Conservation (phyloP, 1,139 yeast genomes). For the Lizanozyma gosingica region DNA sequence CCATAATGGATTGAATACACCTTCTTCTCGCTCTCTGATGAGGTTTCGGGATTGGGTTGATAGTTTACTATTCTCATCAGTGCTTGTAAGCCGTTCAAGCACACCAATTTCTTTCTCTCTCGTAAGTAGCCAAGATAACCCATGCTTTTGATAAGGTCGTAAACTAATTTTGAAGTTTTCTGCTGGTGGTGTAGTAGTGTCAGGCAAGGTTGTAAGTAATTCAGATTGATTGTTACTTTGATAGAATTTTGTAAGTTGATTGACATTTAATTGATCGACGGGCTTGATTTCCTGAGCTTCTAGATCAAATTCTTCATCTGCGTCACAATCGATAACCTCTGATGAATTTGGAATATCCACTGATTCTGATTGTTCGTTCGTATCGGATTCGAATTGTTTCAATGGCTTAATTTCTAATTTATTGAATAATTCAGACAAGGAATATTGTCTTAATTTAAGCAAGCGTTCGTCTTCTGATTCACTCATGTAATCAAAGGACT, state of each 20-base stretch:
- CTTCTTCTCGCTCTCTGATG: slow-evolving; percentile 29
- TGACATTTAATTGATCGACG: slow-evolving; percentile 44
- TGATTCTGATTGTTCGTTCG: slow-evolving; percentile 1
- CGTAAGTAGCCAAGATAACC: slow-evolving; percentile 74
- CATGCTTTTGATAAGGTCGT: slow-evolving; percentile 70
- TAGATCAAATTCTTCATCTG: slow-evolving; percentile 6
- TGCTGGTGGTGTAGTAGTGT: slow-evolving; percentile 48
- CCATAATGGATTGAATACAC: slow-evolving; percentile 82
- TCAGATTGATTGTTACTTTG: slow-evolving; percentile 52
- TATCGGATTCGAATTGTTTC: slow-evolving; percentile 1
- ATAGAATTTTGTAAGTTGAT: slow-evolving; percentile 72
- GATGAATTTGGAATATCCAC: slow-evolving; percentile 6
- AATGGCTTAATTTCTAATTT: slow-evolving; percentile 5
- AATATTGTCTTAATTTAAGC: not conserved
- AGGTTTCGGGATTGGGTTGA: slow-evolving; percentile 22
- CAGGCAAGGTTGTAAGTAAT: slow-evolving; percentile 45
- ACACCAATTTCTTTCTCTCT: slow-evolving; percentile 47
- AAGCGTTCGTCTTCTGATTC: not conserved
- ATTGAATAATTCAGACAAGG: slow-evolving; percentile 2
- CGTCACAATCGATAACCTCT: slow-evolving; percentile 7
- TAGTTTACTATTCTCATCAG: slow-evolving; percentile 11
- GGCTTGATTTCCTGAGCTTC: slow-evolving; percentile 6
- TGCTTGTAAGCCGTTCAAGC: slow-evolving; percentile 24
- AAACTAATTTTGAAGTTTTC: slow-evolving; percentile 47
- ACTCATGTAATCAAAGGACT: slow-evolving; percentile 1